Conservation (phyloP, 2,329 filamentous ascomycete species). For the Cucurbitaria berberidis region DNA sequence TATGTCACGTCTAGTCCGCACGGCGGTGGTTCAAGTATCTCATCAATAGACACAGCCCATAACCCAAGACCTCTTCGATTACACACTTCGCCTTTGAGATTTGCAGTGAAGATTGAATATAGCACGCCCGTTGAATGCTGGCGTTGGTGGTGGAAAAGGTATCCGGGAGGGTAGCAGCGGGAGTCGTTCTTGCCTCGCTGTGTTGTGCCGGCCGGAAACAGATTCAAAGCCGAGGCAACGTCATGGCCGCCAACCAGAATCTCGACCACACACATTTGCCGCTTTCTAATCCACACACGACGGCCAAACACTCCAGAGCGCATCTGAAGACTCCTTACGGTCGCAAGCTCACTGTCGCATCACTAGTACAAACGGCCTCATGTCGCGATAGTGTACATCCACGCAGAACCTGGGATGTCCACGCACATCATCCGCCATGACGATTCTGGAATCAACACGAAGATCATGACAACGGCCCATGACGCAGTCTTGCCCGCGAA, state of each 20-base stretch:
- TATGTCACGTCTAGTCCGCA: not conserved
- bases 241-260: conserved; percentile 10
- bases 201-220: conserved; percentile 1
- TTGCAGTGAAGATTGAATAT: not conserved
- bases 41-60: not conserved
- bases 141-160: conserved; percentile 2
- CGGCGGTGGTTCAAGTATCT: not conserved
- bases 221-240: conserved; percentile 17
- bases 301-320: conserved; percentile 5
- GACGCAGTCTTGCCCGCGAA: conserved; percentile 56
- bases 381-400: conserved; percentile 25
- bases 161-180: conserved; percentile 1
- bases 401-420: conserved; percentile 44
- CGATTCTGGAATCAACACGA: conserved; percentile 34
- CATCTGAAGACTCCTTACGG: not conserved
- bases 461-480: conserved; percentile 49
- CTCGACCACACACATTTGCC: conserved; percentile 11
- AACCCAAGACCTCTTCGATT: not conserved
- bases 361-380: conserved; percentile 5
- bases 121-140: not conserved
- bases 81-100: not conserved
- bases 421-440: conserved; percentile 47
- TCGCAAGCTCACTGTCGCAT: not conserved
- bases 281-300: conserved; percentile 15
- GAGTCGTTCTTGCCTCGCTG: conserved; percentile 2